Base-by-base conservation (phyloP, 768 basidiomycete species). In the Xerocomellus intermedius region DNA sequence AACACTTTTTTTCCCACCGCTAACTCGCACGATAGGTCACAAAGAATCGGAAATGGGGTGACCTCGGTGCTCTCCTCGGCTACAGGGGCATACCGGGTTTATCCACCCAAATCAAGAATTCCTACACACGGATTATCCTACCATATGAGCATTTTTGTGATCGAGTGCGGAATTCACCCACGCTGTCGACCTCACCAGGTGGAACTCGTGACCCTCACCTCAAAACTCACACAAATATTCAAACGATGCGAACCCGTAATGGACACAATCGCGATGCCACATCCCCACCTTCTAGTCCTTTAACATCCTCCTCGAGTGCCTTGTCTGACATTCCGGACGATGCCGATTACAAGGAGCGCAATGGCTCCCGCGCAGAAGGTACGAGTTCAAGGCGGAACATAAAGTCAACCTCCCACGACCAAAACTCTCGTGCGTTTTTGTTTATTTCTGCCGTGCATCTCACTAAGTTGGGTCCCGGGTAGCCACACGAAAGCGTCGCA, bases 81-180 rank as follows among this genome's bases (percentile, higher is more conserved):
- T 94, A 93, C 76, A 80, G 86, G 59, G 85, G 88, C 38, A 83
- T 89, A 37, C 87, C 86, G 33, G 89, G 90, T 47, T 80, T 95
- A 55, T 89, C 89, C 16, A 86, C 88, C 2, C 89, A 94, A 66
- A 84, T 98, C 70, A 92, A 91, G 76, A 86, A 84, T 63, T 91
- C 94, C 5, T 99, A 96, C 72, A 81, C 80, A 54, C 84, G 89
- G 51, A 91, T 99, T 67, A 91, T 99, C 62, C 81, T 94, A 42
- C 97, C 97, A n/a, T 99, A 93, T 65, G 96, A 98, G 65, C 84
- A 91, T 64, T 98, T 93, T 69, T 87, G 85, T 54, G 83, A 87
- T 45, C 82, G 85, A 46, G 89, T 86, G 42, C 82, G 84, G 56
- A 86, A 82, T 63, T 85, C 85, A 30, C 82, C 87, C 21, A 66